Percentiles rank a stretch among this genome's conserved stretches.
These are phyloP conservation scores for Mrakia gelida DNA, from an alignment of 768 basidiomycete genomes.

Conservation along the genomic window DNA sequence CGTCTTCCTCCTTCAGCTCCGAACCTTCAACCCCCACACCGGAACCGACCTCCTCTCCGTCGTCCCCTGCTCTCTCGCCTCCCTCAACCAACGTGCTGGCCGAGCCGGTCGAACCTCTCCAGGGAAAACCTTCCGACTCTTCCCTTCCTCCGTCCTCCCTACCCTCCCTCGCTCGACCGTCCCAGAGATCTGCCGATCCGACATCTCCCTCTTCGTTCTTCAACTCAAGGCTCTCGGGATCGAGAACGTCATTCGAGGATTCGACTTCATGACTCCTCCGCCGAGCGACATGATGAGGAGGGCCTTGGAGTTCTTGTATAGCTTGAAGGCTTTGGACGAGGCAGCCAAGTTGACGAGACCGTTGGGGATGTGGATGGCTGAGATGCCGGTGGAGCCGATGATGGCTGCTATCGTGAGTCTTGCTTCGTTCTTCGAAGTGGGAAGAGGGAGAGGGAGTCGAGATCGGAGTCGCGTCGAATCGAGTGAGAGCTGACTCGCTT, in stretches of 20 bases:
- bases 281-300: constrained; percentile 78
- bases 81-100: constrained; percentile 87
- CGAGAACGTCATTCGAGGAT: constrained; percentile 81
- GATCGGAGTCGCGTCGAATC: no score
- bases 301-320: constrained; percentile 75
- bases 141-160: constrained; percentile 60
- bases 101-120: constrained; percentile 89
- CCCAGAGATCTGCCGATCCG: constrained; percentile 85
- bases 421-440: neutral
- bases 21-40: constrained; percentile 81
- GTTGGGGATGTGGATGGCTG: constrained; percentile 80
- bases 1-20: constrained; percentile 55
- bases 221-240: constrained; percentile 94
- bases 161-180: constrained; percentile 65
- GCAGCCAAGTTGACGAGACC: constrained; percentile 70
- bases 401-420: constrained; percentile 83
- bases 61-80: constrained; percentile 78
- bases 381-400: constrained; percentile 87
- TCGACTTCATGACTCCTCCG: constrained; percentile 89
- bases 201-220: constrained; percentile 84
- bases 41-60: constrained; percentile 77
- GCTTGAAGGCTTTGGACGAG: constrained; percentile 70
- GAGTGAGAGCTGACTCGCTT: neutral
- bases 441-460: neutral
- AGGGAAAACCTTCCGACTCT: constrained; percentile 89